Evolutionary conservation across 2,329 filamentous ascomycete species (phyloP).

Genomic region (Fusarium sp.): DNA sequence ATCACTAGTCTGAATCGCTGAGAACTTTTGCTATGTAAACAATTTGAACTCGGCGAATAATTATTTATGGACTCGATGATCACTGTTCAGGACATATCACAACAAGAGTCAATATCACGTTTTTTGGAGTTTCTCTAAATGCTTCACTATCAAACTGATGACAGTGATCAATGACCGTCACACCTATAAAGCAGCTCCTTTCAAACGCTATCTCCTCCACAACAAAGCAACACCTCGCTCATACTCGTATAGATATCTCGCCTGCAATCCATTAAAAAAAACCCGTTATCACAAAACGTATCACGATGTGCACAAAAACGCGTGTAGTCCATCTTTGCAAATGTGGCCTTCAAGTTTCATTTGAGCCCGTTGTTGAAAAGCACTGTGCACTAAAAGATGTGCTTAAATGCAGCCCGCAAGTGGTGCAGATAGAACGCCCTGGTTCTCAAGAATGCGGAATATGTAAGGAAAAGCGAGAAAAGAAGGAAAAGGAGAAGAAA

Average conservation of each 20-base stretch:
- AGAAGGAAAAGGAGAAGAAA: not conserved
- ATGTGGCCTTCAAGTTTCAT: not conserved
- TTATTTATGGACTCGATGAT: too few species aligned
- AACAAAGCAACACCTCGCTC: fast-evolving
- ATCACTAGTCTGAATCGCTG: not conserved
- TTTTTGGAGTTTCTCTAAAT: not conserved
- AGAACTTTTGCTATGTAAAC: not conserved
- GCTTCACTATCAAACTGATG: too few species aligned
- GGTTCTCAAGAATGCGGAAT: not conserved
- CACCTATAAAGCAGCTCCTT: not conserved
- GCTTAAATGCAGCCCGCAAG: fast-evolving
- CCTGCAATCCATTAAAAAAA: too few species aligned
- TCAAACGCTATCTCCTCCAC: not conserved
- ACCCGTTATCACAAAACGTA: fast-evolving
- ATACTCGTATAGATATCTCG: too few species aligned
- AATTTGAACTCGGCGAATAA: not conserved
- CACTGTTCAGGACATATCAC: not conserved
- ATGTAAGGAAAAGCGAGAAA: not conserved
- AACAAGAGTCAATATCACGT: fast-evolving
- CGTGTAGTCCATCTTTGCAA: not conserved
- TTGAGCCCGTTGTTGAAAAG: not conserved
- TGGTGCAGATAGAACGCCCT: not conserved
- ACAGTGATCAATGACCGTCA: too few species aligned
- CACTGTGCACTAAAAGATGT: not conserved
- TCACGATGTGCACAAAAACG: not conserved